Conservation (phyloP, 1,284 basidiomycete species). For the Microbotryomycetes sp. region DNA sequence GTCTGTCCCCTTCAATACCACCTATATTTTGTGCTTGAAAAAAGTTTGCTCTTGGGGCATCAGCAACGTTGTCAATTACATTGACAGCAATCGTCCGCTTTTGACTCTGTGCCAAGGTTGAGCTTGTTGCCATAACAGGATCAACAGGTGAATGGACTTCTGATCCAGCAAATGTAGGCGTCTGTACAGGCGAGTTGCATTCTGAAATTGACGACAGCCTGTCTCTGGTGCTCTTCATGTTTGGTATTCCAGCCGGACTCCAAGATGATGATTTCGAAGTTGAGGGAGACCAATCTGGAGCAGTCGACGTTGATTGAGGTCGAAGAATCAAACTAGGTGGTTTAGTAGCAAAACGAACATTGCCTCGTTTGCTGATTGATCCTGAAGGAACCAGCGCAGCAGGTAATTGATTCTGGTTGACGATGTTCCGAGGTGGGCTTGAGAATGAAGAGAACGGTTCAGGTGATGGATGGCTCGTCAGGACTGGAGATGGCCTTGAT, state of each 20-base stretch:
- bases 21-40: not conserved
- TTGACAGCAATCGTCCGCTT: not conserved
- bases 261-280: too few relatives aligned
- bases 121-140: not conserved
- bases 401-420: not conserved
- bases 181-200: not conserved
- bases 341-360: not conserved
- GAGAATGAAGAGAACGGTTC: not conserved
- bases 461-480: not conserved
- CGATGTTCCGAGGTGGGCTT: not conserved
- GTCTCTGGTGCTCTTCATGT: too few relatives aligned
- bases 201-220: not conserved
- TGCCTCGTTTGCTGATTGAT: not conserved
- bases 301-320: not conserved
- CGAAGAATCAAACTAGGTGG: not conserved
- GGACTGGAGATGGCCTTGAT: not conserved
- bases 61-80: not conserved
- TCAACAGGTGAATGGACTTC: too few relatives aligned
- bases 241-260: too few relatives aligned
- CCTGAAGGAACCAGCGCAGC: not conserved
- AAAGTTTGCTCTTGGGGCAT: not conserved
- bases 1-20: not conserved
- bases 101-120: not conserved
- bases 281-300: too few relatives aligned
- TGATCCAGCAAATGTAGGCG: not conserved